Evolutionary conservation across 495 filamentous ascomycete species (phyloP).

Genomic region (Sporormia fimetaria): DNA sequence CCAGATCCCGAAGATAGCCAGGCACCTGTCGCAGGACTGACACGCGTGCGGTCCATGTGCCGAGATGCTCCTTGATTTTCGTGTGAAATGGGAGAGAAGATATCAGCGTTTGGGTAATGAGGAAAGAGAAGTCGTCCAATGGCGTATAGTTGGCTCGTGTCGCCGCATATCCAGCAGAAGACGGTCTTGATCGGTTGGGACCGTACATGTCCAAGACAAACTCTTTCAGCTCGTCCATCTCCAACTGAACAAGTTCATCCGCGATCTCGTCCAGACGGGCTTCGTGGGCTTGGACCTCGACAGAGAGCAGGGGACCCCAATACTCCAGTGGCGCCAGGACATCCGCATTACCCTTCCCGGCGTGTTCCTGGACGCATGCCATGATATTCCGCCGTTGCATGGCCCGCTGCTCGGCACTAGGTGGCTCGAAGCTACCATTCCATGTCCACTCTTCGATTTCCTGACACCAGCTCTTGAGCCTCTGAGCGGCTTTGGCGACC

Average conservation of each 20-base stretch:
- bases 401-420: constrained; percentile 24
- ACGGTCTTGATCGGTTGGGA: constrained; percentile 43
- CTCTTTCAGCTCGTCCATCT: constrained; percentile 81
- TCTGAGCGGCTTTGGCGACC: constrained; percentile 62
- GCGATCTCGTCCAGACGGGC: constrained; percentile 64
- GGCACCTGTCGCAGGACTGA: constrained; percentile 62
- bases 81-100: constrained; percentile 77
- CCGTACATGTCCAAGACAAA: constrained; percentile 76
- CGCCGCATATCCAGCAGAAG: constrained; percentile 40
- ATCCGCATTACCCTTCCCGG: constrained; percentile 4
- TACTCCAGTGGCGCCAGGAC: constrained; percentile 34
- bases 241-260: constrained; percentile 63
- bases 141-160: constrained; percentile 41
- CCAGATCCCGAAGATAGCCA: constrained; percentile 53
- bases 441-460: constrained; percentile 70
- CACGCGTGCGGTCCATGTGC: constrained; percentile 66
- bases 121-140: constrained; percentile 75
- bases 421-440: constrained; percentile 41
- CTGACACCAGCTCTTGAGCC: constrained; percentile 62
- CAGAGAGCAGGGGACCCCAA: constrained; percentile 56
- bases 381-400: constrained; percentile 31
- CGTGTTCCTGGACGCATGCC: constrained; percentile 14
- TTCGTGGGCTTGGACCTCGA: constrained; percentile 55
- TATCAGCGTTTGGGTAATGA: constrained; percentile 79
- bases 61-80: constrained; percentile 54